These are phyloP conservation scores for Cladophialophora immunda DNA, from an alignment of 2,329 filamentous ascomycete genomes.

Conservation along the genomic window DNA sequence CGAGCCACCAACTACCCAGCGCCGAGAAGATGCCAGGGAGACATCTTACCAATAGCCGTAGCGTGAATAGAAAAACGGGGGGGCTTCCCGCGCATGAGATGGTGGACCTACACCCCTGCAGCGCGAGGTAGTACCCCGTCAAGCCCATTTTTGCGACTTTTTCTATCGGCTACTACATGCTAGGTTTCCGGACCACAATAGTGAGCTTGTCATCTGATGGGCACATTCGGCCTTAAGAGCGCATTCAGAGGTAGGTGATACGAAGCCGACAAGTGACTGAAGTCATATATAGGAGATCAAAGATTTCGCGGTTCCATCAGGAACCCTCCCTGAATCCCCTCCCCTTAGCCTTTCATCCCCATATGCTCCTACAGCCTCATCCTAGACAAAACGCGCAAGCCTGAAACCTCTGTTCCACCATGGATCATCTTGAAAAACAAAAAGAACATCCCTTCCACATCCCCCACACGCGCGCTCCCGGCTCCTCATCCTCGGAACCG, in stretches of 20 bases:
- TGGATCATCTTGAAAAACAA: constrained; percentile 29
- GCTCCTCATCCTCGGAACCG: constrained; percentile 30
- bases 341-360: neutral
- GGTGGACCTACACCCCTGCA: constrained; percentile 9
- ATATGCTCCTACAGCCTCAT: neutral
- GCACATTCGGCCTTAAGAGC: constrained; percentile 3
- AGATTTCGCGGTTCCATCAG: neutral
- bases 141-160: neutral
- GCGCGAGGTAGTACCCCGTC: neutral
- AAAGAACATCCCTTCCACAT: constrained; percentile 19
- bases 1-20: neutral
- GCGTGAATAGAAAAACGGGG: neutral
- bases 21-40: neutral
- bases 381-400: neutral
- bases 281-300: constrained; percentile 5
- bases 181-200: constrained; percentile 16
- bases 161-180: neutral
- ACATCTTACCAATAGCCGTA: neutral
- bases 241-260: constrained; percentile 8
- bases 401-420: neutral
- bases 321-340: neutral
- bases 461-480: constrained; percentile 23
- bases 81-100: constrained; percentile 1
- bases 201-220: constrained; percentile 21
- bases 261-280: neutral